Evolutionary conservation across 106 monocot species (phyloP).

Genomic region (Dendrobium nobile): DNA sequence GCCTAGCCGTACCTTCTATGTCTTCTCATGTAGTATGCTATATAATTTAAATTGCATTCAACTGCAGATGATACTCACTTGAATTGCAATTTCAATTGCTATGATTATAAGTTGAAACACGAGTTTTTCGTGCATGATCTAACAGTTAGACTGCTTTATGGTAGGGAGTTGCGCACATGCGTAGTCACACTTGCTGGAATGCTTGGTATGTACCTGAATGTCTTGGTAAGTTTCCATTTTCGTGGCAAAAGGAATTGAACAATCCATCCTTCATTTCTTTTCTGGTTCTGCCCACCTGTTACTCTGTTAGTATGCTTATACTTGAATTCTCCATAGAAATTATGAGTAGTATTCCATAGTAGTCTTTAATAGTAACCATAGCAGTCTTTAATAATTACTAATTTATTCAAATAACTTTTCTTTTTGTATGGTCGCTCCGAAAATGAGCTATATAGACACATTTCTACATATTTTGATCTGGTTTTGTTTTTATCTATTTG

Average conservation of each 20-base stretch:
- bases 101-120: not conserved
- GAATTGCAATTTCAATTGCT: not conserved
- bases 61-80: not conserved
- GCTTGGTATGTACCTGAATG: slow-evolving; percentile 71
- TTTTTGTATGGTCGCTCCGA: not conserved
- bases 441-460: not conserved
- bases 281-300: not conserved
- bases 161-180: slow-evolving; percentile 71
- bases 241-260: not conserved
- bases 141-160: not conserved
- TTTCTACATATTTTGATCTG: not conserved
- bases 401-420: not conserved
- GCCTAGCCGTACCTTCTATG: not conserved
- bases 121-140: not conserved
- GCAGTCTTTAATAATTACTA: not conserved
- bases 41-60: not conserved
- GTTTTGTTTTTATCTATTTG: slow-evolving; percentile 6
- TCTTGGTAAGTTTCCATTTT: slow-evolving; percentile 66
- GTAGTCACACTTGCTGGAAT: slow-evolving; percentile 80
- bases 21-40: not conserved
- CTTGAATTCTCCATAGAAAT: not conserved
- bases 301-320: not conserved
- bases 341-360: not conserved
- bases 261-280: not conserved
- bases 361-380: too few species aligned